Evolutionary conservation across 345 rosid genomes (phyloP), one percentile per base, ranked within the genome.

Genomic region (Rubroshorea leprosula): DNA sequence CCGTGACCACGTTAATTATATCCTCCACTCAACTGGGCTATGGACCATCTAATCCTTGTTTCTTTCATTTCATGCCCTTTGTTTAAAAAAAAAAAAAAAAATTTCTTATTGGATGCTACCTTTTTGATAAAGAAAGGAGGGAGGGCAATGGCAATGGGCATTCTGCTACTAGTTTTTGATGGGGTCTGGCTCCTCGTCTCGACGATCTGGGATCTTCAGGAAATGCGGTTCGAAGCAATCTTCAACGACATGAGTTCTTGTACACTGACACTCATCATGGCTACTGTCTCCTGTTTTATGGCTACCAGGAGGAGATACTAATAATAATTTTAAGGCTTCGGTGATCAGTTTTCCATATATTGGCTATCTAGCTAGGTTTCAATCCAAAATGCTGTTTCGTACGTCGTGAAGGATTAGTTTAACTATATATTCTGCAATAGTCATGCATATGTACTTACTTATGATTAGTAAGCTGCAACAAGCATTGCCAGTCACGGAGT

Each of bases 161-260:
- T 80, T 5, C 39, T 80, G 63, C 18, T 57, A 18, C 61, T 25
- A 66, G 52, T 74, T n/a, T 21, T 74, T 44, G 65, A 73, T 39
- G 79, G 78, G 49, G n/a, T 74, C 13, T 41, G 68, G 26, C 49
- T 66, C 17, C 70, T 70, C 54, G 74, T 76, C 60, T 68, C 77
- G 20, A 83, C 89, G 13, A 64, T 78, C 10, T 83, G 86, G 89
- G 74, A 74, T 53, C 64, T 83, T 49, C 89, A 78, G 63, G 90
- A 83, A 43, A 58, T 76, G 70, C 62, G 84, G 8, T 74, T 78
- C 20, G 68, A 69, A 1, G 68, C 65, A 38, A 55, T 80, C 60
- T 72, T 78, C 19, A 69, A 80, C 17, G 81, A 75, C 24, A 66
- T 47, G 14, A 76, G 77, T 47, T 80, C 61, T 15, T 35, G 74